A percentile compares a stretch with the other conserved stretches of the same genome.
phyloP scores from a whole-genome alignment of 495 filamentous ascomycete genomes.

The Lasiosphaeris hirsuta region DNA sequence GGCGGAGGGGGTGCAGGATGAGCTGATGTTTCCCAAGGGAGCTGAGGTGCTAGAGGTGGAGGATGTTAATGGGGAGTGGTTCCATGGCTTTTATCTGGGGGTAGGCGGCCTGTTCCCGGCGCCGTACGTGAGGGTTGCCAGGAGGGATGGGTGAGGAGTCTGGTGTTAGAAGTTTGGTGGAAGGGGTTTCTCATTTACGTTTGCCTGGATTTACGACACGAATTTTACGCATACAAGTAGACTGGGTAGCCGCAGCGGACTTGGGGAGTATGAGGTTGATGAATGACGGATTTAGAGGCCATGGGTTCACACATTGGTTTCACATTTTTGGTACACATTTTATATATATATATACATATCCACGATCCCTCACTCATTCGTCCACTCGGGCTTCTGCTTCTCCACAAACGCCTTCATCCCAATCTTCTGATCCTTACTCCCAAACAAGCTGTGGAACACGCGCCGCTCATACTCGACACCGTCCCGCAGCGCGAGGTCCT shows the following conservation, averaged over 20 bases:
- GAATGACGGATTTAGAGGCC: too few species aligned
- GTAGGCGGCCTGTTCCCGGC: slow-evolving; percentile 71
- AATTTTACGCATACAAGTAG: too few species aligned
- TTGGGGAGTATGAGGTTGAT: background rate
- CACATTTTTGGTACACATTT: background rate
- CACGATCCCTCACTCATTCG: slow-evolving; percentile 58
- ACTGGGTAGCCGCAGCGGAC: too few species aligned
- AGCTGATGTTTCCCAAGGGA: slow-evolving; percentile 76
- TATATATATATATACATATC: background rate
- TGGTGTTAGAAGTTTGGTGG: background rate
- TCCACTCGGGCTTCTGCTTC: slow-evolving; percentile 93
- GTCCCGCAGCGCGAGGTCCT: slow-evolving; percentile 79
- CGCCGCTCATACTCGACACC: slow-evolving; percentile 93
- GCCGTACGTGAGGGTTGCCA: slow-evolving; percentile 52
- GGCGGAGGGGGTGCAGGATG: slow-evolving; percentile 55
- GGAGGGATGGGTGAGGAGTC: background rate
- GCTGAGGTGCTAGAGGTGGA: slow-evolving; percentile 77
- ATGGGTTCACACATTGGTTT: too few species aligned
- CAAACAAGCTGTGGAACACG: slow-evolving; percentile 90
- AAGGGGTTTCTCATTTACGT: background rate
- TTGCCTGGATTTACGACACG: too few species aligned
- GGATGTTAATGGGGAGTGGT: slow-evolving; percentile 86
- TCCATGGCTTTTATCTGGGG: slow-evolving; percentile 74
- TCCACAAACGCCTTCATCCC: slow-evolving; percentile 94
- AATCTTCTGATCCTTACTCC: slow-evolving; percentile 93